Evolutionary conservation across 192 early-diverging fungal genomes (phyloP), one percentile per base, ranked within the genome.

Genomic region (Rhizoclosmatium sp.): DNA sequence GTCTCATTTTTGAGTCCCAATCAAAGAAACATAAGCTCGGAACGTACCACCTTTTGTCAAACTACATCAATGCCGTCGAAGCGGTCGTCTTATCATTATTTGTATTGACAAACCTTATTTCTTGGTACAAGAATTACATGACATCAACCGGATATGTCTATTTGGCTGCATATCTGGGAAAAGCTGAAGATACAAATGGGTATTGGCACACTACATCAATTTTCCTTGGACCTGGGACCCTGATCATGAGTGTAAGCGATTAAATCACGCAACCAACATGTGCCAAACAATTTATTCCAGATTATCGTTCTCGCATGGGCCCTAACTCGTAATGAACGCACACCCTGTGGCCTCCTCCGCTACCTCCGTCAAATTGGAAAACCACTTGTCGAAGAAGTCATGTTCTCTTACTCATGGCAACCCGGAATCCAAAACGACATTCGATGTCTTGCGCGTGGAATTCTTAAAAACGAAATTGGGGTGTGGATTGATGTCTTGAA

Each of bases 401-500:
- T 75, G 73, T 40, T 75, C 16, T 62, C 59, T 2, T 75, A 75
- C 39, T 21, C 31, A 21, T 75, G 73, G 73, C 59, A 75, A 59
- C 5, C 41, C n/a, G 73, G 58, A 10, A 7, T 75, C 5, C 7
- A n/a, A 47, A 10, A 75, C 5, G 60, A 75, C 19, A 16, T 47
- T 7, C 58, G 59, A 2, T 46, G 59, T 42, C 61, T 75, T 46
- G 73, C 73, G 4, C 19, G 44, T 12, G 45, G 31, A 3, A 40
- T 75, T 2, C 1, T 62, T 46, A 19, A 64, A 14, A 39, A 16
- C 10, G 73, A 44, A 5, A 62, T 75, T 60, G 45, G 73, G 5
- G 73, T 75, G 31, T 75, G 73, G 70, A 71, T 75, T 75, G 73
- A 75, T 47, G 56, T 62, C 4, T 44, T 62, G 16, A 75, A 72